These are phyloP conservation scores for Nothomitra cinnamomea DNA, from an alignment of 2,329 filamentous ascomycete species.

Conservation along the genomic window DNA sequence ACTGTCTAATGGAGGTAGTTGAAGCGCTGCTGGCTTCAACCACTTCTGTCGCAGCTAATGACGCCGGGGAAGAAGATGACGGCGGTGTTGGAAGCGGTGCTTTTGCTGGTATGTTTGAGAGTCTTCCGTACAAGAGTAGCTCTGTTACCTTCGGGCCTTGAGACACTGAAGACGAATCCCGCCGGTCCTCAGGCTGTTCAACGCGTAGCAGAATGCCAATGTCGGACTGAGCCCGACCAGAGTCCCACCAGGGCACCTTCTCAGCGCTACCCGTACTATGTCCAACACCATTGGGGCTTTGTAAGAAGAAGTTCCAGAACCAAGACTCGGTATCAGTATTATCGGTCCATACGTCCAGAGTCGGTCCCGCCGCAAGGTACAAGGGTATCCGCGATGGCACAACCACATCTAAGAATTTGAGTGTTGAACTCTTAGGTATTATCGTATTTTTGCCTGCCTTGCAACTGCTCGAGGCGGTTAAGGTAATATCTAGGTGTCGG, in stretches of 20 bases:
- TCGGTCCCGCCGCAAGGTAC: conserved; percentile 11
- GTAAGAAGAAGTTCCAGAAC: conserved; percentile 8
- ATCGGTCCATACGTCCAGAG: conserved; percentile 8
- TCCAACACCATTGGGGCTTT: background rate
- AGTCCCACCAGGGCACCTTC: conserved; percentile 7
- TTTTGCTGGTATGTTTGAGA: background rate
- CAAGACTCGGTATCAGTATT: conserved; percentile 8
- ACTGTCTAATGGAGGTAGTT: background rate
- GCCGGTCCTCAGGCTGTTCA: background rate
- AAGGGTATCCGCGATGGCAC: conserved; percentile 11
- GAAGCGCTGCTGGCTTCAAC: background rate
- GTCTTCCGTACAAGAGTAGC: background rate
- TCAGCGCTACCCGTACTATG: background rate
- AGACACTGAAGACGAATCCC: background rate
- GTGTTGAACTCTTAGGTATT: background rate
- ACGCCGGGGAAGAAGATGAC: background rate
- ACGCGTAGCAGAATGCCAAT: conserved; percentile 11
- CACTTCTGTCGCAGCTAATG: background rate
- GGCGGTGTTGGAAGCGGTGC: background rate
- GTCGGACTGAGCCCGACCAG: conserved; percentile 8
- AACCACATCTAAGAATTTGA: conserved; percentile 10
- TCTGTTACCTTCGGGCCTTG: conserved; percentile 1
- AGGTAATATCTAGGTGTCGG: background rate
- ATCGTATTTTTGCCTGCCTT: background rate
- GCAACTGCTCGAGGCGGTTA: background rate